Evolutionary conservation across 2,329 filamentous ascomycete genomes (phyloP).

Genomic region (Curvularia sp.): DNA sequence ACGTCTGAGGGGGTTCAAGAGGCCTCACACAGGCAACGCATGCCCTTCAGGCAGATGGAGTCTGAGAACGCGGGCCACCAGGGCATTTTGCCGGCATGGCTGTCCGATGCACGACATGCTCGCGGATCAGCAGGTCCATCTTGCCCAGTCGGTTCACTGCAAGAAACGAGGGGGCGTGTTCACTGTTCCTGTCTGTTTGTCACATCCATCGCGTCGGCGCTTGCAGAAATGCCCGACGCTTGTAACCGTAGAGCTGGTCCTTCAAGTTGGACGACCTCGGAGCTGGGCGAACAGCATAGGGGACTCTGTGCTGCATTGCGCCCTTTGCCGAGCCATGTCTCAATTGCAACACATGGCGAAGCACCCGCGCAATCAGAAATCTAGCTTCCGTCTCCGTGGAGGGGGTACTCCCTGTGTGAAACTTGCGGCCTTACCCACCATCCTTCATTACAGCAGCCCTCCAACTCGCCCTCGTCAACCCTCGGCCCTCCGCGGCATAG

Average conservation of each 20-base stretch:
- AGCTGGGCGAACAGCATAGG: background rate
- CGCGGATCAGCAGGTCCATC: no score
- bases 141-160: no score
- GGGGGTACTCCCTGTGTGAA: constrained; percentile 10
- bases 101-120: background rate
- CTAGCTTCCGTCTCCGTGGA: constrained; percentile 2
- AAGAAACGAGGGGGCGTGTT: no score
- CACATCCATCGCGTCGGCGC: no score
- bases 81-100: background rate
- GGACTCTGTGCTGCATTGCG: constrained; percentile 20
- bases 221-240: no score
- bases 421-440: constrained; percentile 1
- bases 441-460: constrained; percentile 8
- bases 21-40: background rate
- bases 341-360: constrained; percentile 23
- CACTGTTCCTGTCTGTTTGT: no score
- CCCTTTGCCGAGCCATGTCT: constrained; percentile 23
- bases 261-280: background rate
- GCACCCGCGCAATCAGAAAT: constrained; percentile 10
- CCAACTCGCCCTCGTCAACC: constrained; percentile 14
- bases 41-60: background rate
- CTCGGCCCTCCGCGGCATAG: constrained; percentile 11
- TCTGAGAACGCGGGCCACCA: background rate
- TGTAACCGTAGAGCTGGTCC: background rate
- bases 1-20: background rate